Evolutionary conservation across 495 filamentous ascomycete genomes (phyloP).

Genomic region (Cryomyces antarcticus): DNA sequence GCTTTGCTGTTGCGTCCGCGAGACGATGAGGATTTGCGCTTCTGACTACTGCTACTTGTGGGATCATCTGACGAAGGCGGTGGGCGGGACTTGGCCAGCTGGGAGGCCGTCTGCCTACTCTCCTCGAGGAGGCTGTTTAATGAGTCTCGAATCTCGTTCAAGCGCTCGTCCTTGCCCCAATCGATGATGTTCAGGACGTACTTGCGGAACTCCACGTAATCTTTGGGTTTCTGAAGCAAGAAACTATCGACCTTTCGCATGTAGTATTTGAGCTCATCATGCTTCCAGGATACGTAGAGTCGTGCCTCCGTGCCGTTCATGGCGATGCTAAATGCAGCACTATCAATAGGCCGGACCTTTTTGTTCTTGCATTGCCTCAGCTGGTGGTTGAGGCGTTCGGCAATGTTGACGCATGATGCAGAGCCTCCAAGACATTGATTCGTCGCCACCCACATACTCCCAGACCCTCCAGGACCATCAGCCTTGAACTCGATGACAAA

Average conservation of each 20-base stretch:
- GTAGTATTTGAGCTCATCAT: conserved; percentile 14
- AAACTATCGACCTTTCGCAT: conserved; percentile 11
- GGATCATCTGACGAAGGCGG: too few species aligned
- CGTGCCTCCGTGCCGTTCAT: conserved; percentile 15
- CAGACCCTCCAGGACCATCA: too few species aligned
- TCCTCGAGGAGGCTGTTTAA: conserved; percentile 10
- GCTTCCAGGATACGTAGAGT: conserved; percentile 16
- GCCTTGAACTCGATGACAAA: too few species aligned
- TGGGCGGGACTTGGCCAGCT: background rate
- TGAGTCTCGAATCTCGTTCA: conserved; percentile 14
- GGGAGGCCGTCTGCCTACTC: background rate
- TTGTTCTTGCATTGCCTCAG: conserved; percentile 8
- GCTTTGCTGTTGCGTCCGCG: too few species aligned
- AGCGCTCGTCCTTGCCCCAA: conserved; percentile 14
- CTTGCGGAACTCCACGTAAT: conserved; percentile 17
- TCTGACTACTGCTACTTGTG: too few species aligned
- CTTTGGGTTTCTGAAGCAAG: conserved; percentile 10
- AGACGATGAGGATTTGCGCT: too few species aligned
- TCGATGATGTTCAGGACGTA: conserved; percentile 18
- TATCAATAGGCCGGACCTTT: conserved; percentile 8
- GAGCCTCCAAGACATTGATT: too few species aligned
- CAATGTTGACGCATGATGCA: too few species aligned
- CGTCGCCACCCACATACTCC: too few species aligned
- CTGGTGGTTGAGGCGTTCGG: too few species aligned
- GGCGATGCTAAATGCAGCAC: conserved; percentile 16